Conservation (phyloP, 495 filamentous ascomycete species). For the Penicillium pulvis region DNA sequence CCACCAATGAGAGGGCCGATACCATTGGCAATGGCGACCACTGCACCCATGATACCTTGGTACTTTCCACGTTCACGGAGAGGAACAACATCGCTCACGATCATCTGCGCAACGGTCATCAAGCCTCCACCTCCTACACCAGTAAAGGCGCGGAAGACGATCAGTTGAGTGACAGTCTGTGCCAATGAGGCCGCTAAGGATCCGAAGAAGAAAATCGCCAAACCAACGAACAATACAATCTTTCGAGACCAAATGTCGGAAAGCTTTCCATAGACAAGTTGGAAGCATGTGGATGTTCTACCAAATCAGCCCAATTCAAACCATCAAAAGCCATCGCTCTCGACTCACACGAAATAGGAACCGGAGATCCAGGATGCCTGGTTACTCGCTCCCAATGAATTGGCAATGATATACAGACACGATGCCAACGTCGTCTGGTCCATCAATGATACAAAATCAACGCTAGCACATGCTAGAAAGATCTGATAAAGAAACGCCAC, state of each 20-base stretch:
- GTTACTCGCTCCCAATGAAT: slow-evolving; percentile 46
- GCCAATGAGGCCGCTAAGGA: slow-evolving; percentile 55
- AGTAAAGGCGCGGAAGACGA: slow-evolving; percentile 56
- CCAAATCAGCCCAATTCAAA: not conserved
- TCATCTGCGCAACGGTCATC: slow-evolving; percentile 55
- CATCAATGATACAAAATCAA: slow-evolving; percentile 56
- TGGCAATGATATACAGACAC: slow-evolving; percentile 53
- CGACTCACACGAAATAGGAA: slow-evolving; percentile 53
- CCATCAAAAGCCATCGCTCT: not conserved
- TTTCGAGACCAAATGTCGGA: slow-evolving; percentile 63
- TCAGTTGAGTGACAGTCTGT: slow-evolving; percentile 52
- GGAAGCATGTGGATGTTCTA: slow-evolving; percentile 58
- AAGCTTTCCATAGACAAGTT: slow-evolving; percentile 56
- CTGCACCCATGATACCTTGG: slow-evolving; percentile 57
- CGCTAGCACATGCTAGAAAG: slow-evolving; percentile 57
- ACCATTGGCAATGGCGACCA: slow-evolving; percentile 56
- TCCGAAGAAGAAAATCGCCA: slow-evolving; percentile 57
- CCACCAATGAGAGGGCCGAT: slow-evolving; percentile 59
- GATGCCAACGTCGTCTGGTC: slow-evolving; percentile 57
- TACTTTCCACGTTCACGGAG: slow-evolving; percentile 60
- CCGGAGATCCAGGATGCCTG: slow-evolving; percentile 57
- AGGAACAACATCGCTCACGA: slow-evolving; percentile 58
- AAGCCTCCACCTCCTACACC: slow-evolving; percentile 60
- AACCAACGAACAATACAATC: slow-evolving; percentile 49
- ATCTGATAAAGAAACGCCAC: slow-evolving; percentile 36